A percentile compares a stretch with the other conserved stretches of the same genome.
Conservation (phyloP, 2,329 filamentous ascomycete species). For the Penicillium freii region DNA sequence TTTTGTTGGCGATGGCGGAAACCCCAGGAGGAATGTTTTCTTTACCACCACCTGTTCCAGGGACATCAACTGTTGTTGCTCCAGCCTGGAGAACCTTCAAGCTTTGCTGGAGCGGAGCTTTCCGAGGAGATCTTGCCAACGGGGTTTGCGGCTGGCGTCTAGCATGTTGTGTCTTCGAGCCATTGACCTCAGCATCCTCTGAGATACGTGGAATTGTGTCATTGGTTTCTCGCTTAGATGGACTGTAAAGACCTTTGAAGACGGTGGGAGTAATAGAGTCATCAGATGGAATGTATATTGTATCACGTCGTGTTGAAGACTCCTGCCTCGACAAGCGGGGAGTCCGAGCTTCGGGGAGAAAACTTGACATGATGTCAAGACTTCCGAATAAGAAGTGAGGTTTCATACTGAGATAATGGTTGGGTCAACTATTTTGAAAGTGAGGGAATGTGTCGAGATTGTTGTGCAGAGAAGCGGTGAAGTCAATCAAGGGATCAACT, state of each 20-base stretch:
- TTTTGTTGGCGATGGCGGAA: constrained; percentile 19
- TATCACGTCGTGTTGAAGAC: constrained; percentile 33
- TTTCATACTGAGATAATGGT: background rate
- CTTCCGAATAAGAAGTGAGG: background rate
- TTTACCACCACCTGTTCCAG: constrained; percentile 58
- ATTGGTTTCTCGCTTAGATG: constrained; percentile 31
- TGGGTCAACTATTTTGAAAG: background rate
- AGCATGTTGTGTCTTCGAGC: constrained; percentile 35
- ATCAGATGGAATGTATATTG: constrained; percentile 45
- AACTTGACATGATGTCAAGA: constrained; percentile 25
- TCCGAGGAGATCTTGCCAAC: constrained; percentile 24
- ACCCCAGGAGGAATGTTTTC: constrained; percentile 60
- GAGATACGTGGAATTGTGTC: background rate
- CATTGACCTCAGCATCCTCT: constrained; percentile 30
- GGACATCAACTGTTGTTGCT: constrained; percentile 45
- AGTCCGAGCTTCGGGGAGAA: constrained; percentile 30
- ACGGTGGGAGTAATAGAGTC: constrained; percentile 43
- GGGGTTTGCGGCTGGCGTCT: constrained; percentile 33
- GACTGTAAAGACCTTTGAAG: constrained; percentile 47
- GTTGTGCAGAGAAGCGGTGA: constrained; percentile 8
- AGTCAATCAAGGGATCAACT: constrained; percentile 9
- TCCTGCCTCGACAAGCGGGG: constrained; percentile 34
- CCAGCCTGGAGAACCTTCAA: constrained; percentile 42
- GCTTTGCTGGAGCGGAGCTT: constrained; percentile 50
- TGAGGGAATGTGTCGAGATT: background rate